phyloP scores from a whole-genome alignment of 768 basidiomycete species.

The Infundibulicybe gibba region DNA sequence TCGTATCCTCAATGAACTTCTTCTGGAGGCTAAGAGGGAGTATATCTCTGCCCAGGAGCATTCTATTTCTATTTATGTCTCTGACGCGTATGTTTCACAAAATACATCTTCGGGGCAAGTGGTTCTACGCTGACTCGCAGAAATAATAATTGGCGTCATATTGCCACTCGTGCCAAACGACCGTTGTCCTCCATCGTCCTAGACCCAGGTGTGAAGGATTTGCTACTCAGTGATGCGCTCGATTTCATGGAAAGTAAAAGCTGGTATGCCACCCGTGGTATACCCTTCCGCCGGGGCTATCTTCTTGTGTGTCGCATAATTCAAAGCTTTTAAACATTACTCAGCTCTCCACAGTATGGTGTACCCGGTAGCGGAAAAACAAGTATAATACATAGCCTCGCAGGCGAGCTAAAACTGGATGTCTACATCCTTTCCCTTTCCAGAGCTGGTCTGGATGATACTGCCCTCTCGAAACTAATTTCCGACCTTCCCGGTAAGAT shows the following conservation, averaged over 20 bases:
- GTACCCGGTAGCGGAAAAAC: conserved; percentile 80
- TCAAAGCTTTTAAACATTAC: not conserved
- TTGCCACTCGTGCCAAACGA: conserved; percentile 60
- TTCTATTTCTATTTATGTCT: conserved; percentile 49
- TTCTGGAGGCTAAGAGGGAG: conserved; percentile 48
- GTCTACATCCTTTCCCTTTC: conserved; percentile 74
- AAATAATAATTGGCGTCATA: conserved; percentile 46
- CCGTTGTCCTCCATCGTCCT: conserved; percentile 65
- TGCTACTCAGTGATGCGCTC: conserved; percentile 61
- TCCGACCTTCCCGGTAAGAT: conserved; percentile 51
- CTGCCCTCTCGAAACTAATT: conserved; percentile 52
- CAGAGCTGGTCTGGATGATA: conserved; percentile 60
- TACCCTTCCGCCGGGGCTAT: conserved; percentile 79
- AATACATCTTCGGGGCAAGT: not conserved
- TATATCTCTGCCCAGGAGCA: conserved; percentile 52
- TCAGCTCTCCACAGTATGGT: conserved; percentile 45
- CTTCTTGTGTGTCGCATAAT: conserved; percentile 36
- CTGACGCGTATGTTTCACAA: conserved; percentile 30
- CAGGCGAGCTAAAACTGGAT: conserved; percentile 73
- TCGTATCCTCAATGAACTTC: conserved; percentile 42
- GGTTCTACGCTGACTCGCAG: not conserved
- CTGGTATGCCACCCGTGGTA: conserved; percentile 77
- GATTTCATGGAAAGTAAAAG: conserved; percentile 66
- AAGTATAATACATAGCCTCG: conserved; percentile 70
- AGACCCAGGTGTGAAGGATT: conserved; percentile 64